Evolutionary conservation across 225 moss, liverwort and hornwort genomes (phyloP), one percentile per base, ranked within the genome.

Genomic region (Bryoerythrophyllum caledonicum): DNA sequence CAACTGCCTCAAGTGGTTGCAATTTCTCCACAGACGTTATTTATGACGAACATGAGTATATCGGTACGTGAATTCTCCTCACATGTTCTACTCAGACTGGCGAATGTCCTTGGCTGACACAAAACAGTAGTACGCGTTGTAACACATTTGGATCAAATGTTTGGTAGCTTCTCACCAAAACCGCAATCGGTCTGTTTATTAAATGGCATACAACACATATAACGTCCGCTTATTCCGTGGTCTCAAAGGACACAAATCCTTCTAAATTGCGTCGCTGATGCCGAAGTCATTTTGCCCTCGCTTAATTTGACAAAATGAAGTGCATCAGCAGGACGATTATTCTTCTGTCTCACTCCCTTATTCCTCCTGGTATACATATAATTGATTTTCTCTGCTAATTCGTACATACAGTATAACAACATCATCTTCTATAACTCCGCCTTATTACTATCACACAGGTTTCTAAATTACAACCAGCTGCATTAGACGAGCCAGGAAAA

Each of bases 241-340:
- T 35, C 54, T 8, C 35, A 23, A 54, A 23, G 23, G 35, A 32
- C 53, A 35, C 54, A 23, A n/a, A 35, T 35, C 54, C 35, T 21
- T 51, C 78, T 70, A 63, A 78, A 65, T 59, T 51, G 13, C 48
- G 53, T 43, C 55, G 60, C 81, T 84, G 84, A 81, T 81, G 84
- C 84, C 5, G 64, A 74, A 73, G 55, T 77, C 80, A 78, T 78
- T 82, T 74, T 74, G 74, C 75, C 79, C 79, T 60, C 74, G 8
- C 80, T 77, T 56, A 16, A 15, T 46, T 68, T 68, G 40, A 55
- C 84, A 81, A 84, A 81, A 81, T 81, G 81, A 78, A 70, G 19
- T 81, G 81, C 84, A 84, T 81, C 81, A 81, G 84, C 60, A 74
- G 70, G 80, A 74, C 79, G 77, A n/a, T 76, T 56, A 44, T 73